Conservation (phyloP, 2,329 filamentous ascomycete species). For the Cercospora nicotianae region DNA sequence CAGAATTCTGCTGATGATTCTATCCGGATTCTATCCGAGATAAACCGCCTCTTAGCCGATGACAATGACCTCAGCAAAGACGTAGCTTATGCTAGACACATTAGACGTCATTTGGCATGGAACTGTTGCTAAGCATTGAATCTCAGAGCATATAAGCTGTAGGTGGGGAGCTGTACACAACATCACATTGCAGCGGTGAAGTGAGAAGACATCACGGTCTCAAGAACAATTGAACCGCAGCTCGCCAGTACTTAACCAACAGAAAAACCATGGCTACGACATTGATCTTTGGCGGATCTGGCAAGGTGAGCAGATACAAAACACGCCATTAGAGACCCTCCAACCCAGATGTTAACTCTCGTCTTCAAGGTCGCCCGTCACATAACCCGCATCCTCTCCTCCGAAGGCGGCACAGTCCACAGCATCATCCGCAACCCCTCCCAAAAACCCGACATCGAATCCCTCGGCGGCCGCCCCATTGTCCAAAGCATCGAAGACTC, state of each 20-base stretch:
- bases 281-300: slow-evolving; percentile 41
- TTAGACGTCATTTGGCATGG: slow-evolving; percentile 9
- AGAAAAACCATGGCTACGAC: slow-evolving; percentile 30
- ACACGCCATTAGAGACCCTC: slow-evolving; percentile 9
- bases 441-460: slow-evolving; percentile 41
- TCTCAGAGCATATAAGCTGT: background rate
- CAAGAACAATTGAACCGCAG: background rate
- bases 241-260: background rate
- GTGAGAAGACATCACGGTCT: background rate
- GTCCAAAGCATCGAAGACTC: slow-evolving; percentile 47
- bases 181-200: background rate
- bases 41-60: slow-evolving; percentile 1
- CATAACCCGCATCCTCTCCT: slow-evolving; percentile 36
- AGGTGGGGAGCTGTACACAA: background rate
- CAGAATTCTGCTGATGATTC: background rate
- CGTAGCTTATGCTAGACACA: background rate
- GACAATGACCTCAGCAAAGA: slow-evolving; percentile 3
- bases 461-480: slow-evolving; percentile 47
- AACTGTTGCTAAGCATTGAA: background rate
- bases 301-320: slow-evolving; percentile 32
- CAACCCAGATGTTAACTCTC: too few species aligned
- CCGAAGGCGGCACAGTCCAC: slow-evolving; percentile 36
- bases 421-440: slow-evolving; percentile 34
- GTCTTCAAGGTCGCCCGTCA: slow-evolving; percentile 41
- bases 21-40: slow-evolving; percentile 1